Evolutionary conservation across 2,329 filamentous ascomycete species (phyloP).

Genomic region (Fusarium phyllophilum): DNA sequence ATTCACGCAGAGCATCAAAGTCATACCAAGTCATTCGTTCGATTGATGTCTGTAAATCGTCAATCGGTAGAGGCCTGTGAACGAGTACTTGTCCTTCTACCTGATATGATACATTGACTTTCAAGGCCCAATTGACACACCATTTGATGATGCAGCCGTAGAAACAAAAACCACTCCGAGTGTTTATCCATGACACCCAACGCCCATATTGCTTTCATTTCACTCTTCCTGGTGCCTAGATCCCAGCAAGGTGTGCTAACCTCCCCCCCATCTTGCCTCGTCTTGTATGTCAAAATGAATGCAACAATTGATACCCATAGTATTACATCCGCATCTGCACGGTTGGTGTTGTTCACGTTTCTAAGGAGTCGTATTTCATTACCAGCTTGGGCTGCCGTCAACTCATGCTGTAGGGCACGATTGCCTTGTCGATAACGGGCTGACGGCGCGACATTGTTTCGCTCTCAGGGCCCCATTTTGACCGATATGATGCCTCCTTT

Average conservation of each 20-base stretch:
- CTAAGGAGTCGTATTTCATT: not conserved
- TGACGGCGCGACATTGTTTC: constrained; percentile 62
- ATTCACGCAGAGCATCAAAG: not conserved
- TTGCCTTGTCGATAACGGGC: constrained; percentile 71
- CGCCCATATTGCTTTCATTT: constrained; percentile 26
- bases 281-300: constrained; percentile 5
- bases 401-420: constrained; percentile 66
- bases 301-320: not conserved
- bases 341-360: not conserved
- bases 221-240: not conserved
- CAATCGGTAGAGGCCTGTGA: not conserved
- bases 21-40: not conserved
- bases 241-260: not conserved
- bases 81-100: not conserved
- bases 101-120: constrained; percentile 18
- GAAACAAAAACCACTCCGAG: constrained; percentile 14
- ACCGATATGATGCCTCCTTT: constrained; percentile 77
- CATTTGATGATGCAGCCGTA: not conserved
- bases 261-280: not conserved
- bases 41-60: not conserved
- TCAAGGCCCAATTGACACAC: not conserved
- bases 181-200: constrained; percentile 34
- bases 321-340: not conserved
- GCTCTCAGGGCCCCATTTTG: constrained; percentile 76
- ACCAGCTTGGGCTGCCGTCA: constrained; percentile 16